A percentile compares a stretch with the other conserved stretches of the same genome.
Conservation (phyloP, 148 eudicot species). For the Heliosperma pusillum region DNA sequence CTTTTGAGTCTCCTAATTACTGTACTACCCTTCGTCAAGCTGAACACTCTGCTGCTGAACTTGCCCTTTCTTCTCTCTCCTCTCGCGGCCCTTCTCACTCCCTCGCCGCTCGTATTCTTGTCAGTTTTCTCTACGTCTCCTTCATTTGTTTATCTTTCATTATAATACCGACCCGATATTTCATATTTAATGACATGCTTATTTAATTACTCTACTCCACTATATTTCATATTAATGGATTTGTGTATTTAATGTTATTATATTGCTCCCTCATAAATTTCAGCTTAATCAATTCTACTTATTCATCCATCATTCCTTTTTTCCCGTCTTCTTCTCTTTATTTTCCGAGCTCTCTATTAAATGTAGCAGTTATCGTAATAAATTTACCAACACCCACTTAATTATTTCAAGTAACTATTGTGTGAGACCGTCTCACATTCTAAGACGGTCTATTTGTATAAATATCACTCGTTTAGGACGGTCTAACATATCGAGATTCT, state of each 20-base stretch:
- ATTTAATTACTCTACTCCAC: background rate
- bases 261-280: conserved; percentile 6
- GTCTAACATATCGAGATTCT: no score
- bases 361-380: no score
- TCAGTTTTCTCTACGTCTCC: conserved; percentile 27
- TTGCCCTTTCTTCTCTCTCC: conserved; percentile 73
- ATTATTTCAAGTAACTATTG: no score
- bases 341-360: no score
- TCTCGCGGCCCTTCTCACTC: conserved; percentile 65
- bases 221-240: background rate
- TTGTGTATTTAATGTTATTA: conserved; percentile 11
- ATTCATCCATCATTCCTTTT: background rate
- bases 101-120: conserved; percentile 81
- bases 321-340: no score
- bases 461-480: no score
- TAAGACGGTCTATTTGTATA: no score
- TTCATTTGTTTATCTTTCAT: background rate
- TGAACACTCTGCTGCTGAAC: conserved; percentile 88
- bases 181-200: conserved; percentile 3
- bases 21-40: conserved; percentile 83
- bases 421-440: no score
- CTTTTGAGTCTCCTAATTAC: conserved; percentile 72
- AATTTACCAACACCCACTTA: no score
- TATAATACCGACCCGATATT: no score
- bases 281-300: background rate